Evolutionary conservation across 257 asterid species (phyloP).

Genomic region (Solanum sejunctum): DNA sequence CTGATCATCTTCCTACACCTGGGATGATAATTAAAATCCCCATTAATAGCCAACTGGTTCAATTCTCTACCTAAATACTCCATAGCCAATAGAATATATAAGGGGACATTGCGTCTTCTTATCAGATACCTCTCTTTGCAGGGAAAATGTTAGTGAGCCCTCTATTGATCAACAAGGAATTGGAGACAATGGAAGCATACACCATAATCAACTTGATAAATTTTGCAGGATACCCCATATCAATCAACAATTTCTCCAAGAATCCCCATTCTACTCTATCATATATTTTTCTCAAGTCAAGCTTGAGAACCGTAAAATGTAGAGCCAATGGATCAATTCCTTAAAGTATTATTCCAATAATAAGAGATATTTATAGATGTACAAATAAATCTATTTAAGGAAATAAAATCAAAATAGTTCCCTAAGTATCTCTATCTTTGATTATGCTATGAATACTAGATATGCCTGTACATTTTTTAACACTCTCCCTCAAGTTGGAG

Average conservation of each 20-base stretch:
- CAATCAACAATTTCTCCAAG: not conserved
- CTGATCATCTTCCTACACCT: not conserved
- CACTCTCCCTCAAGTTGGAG: no score
- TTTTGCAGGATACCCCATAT: not conserved
- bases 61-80: not conserved
- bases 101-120: not conserved
- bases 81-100: not conserved
- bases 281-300: not conserved
- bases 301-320: not conserved
- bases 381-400: no score
- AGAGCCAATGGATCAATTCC: no score
- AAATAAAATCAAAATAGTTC: no score
- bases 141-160: not conserved
- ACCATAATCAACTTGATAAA: not conserved
- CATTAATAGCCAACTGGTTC: not conserved
- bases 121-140: not conserved
- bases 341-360: no score
- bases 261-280: not conserved
- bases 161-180: not conserved
- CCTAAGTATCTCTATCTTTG: no score
- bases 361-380: no score
- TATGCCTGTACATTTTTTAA: no score
- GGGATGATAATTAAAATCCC: not conserved
- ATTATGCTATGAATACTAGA: no score
- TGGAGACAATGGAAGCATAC: not conserved